These are phyloP conservation scores for Sonneratia alba DNA, from an alignment of 345 rosid genomes.

Conservation along the genomic window DNA sequence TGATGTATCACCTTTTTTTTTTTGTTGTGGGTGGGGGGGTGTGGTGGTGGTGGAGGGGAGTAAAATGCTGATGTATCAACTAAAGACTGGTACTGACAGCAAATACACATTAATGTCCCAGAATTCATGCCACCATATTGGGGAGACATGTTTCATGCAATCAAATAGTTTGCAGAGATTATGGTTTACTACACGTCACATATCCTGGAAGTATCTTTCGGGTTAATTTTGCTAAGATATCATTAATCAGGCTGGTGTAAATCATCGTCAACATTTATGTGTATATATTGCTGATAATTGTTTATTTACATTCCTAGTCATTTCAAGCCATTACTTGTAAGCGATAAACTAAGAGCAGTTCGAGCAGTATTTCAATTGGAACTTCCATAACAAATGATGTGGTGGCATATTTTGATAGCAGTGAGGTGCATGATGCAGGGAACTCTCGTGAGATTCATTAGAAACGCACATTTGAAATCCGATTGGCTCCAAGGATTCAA, in stretches of 20 bases:
- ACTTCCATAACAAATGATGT: not conserved
- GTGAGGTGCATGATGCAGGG: not conserved
- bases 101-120: not conserved
- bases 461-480: not conserved
- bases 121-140: not conserved
- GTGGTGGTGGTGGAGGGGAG: no score
- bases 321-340: not conserved
- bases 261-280: not conserved
- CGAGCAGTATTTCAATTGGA: not conserved
- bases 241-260: not conserved
- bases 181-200: not conserved
- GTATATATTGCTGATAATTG: not conserved
- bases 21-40: no score
- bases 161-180: not conserved
- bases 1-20: not conserved
- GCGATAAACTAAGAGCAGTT: not conserved
- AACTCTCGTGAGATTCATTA: not conserved
- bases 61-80: no score
- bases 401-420: not conserved
- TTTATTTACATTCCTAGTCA: not conserved
- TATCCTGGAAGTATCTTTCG: not conserved
- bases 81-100: not conserved
- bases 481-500: not conserved
- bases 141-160: not conserved
- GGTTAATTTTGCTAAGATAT: not conserved